Base-by-base conservation (phyloP, 2,329 filamentous ascomycete species). In the Amauroascus niger region DNA sequence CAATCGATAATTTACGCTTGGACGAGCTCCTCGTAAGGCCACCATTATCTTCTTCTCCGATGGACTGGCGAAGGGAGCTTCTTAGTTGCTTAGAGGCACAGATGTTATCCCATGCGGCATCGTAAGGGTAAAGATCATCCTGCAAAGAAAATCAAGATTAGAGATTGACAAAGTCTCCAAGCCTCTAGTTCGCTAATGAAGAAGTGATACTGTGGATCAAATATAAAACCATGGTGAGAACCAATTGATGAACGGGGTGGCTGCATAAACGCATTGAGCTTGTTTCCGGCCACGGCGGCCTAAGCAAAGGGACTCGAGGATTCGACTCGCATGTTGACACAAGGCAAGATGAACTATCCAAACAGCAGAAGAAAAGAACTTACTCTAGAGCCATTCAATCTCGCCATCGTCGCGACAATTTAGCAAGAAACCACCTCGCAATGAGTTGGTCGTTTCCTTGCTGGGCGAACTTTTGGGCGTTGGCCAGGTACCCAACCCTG, bases 11-110 rank as follows among this genome's bases (percentile, higher is more conserved):
- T 37, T 52, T 52, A 13, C 49, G 49, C n/a, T 52, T 52, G 16
- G 49, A 52, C 35, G 49, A 52, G 40, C 49, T 52, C n/a, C 49
- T 44, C 5, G 49, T 39, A 26, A 52, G 40, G 30, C 18, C 39
- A 24, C 3, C 20, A n/a, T 26, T 24, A 14, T 45, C 49, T 45
- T 45, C 49, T 45, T 52, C 49, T 14, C 49, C 49, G 22, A 52
- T 52, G 9, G 49, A 52, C 45, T 45, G 49, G 8, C 49, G 49
- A 37, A 52, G 49, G 1, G 49, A 44, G 5, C 2, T 16, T 37
- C 26, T 52, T 18, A 52, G 14, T 28, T 52, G 49, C 11, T 40
- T 28, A 18, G 49, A 20, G n/a, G 47, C 39, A 11, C 41, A 37
- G 9, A 43, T 18, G n/a, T 26, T 51, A 33, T 51, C 49, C 37